Evolutionary conservation across 2,329 filamentous ascomycete species (phyloP), one percentile per base, ranked within the genome.

Genomic region (Hymenoscyphus fraxineus): DNA sequence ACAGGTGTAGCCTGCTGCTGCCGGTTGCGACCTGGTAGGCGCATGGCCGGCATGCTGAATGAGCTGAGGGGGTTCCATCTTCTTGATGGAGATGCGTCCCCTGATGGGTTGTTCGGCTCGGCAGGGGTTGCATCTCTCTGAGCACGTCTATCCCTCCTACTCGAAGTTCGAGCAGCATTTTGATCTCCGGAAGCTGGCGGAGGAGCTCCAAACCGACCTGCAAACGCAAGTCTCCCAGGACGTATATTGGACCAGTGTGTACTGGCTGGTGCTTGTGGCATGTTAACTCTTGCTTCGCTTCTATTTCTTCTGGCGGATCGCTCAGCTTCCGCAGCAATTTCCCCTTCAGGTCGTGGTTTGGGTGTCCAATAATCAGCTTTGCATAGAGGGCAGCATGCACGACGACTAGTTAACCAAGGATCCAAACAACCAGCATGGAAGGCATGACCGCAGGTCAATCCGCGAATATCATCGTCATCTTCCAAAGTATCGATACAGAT

Each of bases 321-420:
- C 47, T 74, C 73, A 27, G 68, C 55, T 31, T 72, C 71, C 44
- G 44, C 44, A 5, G 68, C 69, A 13, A 68, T 61, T 61, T 74
- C 73, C 35, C 71, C 72, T 61, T 75, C 74, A 2, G 90, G 82
- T 16, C 92, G 90, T 60, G 93, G 92, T 78, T 98, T 98, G 0
- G 95, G 94, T 2, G 92, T 89, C 77, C 96, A 98, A 77, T 98
- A 99, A 75, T 99, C 95, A 51, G 94, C 92, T 80, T 99, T 99
- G 82, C 95, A 99, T 6, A 99, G 87, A 6, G 95, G 95, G 76
- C 95, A 99, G 80, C 94, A 98, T 32, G 95, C 95, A 69, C 94
- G 89, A 68, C 95, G 87, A 74, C 91, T 93, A 10, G 95, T 99
- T 68, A 99, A 80, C 95, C 95, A 99, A 12, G 95, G 95, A 72